Conservation (phyloP, 176 grass and related monocot genomes). For the Aegilops umbellulata region DNA sequence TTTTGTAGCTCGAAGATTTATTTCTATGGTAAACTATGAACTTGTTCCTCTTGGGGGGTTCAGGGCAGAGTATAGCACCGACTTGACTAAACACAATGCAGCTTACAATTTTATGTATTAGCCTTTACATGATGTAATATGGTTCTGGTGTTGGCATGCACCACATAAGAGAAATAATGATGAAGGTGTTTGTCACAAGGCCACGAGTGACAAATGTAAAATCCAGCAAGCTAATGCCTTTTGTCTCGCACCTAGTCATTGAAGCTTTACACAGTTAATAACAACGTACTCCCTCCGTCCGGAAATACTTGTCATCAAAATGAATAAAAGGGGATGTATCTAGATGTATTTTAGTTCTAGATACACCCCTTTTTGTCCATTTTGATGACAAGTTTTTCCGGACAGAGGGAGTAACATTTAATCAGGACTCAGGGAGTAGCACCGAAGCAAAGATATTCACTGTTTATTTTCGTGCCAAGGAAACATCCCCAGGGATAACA, state of each 20-base stretch:
- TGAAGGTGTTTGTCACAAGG: background rate
- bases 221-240: background rate
- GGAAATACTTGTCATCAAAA: too few species aligned
- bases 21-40: background rate
- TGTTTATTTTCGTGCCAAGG: background rate
- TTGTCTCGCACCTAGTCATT: background rate
- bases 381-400: too few species aligned
- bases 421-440: background rate
- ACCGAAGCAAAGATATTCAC: background rate
- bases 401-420: too few species aligned
- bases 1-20: slow-evolving; percentile 2
- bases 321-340: too few species aligned
- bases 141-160: background rate
- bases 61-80: background rate
- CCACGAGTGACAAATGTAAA: background rate
- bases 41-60: background rate
- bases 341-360: too few species aligned
- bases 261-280: background rate
- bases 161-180: background rate
- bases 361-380: too few species aligned
- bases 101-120: background rate
- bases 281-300: too few species aligned
- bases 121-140: background rate
- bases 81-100: background rate
- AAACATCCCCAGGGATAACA: background rate